These are phyloP conservation scores for Cutaneotrichosporon curvatum DNA, from an alignment of 1,284 basidiomycete genomes.

Conservation along the genomic window DNA sequence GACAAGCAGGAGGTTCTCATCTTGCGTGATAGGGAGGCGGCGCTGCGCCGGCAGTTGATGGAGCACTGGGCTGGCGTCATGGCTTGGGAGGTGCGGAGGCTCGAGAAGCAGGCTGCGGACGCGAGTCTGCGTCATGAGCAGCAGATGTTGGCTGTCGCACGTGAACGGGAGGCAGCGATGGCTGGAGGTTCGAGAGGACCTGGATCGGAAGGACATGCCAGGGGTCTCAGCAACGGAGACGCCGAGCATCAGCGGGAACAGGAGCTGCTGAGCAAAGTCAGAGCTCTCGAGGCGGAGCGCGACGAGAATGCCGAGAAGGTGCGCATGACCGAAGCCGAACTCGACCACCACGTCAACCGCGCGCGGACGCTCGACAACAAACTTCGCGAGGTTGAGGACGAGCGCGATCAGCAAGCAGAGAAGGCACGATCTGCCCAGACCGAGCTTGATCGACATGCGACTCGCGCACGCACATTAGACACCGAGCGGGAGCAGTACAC, in stretches of 20 bases:
- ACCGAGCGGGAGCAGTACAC: background rate
- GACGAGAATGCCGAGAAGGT: slow-evolving; percentile 10
- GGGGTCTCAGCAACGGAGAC: background rate
- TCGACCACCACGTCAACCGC: background rate
- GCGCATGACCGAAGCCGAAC: background rate
- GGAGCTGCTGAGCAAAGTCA: background rate
- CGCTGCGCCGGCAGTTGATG: slow-evolving; percentile 38
- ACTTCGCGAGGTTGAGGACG: slow-evolving; percentile 10
- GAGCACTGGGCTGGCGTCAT: slow-evolving; percentile 47
- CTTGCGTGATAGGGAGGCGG: slow-evolving; percentile 39
- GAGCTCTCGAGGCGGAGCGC: slow-evolving; percentile 6
- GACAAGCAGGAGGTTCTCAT: slow-evolving; percentile 40
- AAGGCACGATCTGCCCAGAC: background rate
- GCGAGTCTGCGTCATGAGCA: background rate
- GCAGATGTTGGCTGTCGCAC: background rate
- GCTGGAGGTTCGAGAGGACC: background rate
- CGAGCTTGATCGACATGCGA: slow-evolving; percentile 2
- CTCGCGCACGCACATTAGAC: slow-evolving; percentile 4
- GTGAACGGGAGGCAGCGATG: background rate
- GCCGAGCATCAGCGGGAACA: background rate
- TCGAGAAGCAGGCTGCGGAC: slow-evolving; percentile 21
- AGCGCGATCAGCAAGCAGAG: background rate
- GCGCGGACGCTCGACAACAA: slow-evolving; percentile 25
- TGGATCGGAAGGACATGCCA: background rate
- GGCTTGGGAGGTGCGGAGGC: slow-evolving; percentile 45